A percentile compares a stretch with the other conserved stretches of the same genome.
phyloP scores from a whole-genome alignment of 768 basidiomycete species.

The Polyporus arcularius region DNA sequence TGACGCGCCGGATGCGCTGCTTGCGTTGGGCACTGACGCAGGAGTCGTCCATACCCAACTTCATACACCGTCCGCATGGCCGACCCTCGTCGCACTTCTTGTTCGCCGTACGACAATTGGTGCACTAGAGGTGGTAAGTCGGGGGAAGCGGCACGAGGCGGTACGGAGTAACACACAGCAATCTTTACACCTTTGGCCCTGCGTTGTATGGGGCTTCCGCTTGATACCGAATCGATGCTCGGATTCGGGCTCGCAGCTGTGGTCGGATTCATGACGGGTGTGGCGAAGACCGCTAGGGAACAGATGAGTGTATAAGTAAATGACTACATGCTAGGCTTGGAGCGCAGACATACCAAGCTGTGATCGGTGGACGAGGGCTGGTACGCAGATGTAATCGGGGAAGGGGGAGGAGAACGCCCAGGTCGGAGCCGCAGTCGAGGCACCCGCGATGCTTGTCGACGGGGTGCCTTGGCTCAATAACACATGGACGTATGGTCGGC shows the following conservation, averaged over 20 bases:
- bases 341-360: background rate
- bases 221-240: background rate
- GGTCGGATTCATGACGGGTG: background rate
- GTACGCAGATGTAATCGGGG: slow-evolving; percentile 3
- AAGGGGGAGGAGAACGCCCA: background rate
- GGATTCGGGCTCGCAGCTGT: background rate
- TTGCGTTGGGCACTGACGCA: slow-evolving; percentile 7
- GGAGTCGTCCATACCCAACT: background rate
- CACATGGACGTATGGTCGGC: background rate
- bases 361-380: slow-evolving; percentile 8
- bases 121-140: slow-evolving; percentile 7
- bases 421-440: background rate
- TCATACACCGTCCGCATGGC: slow-evolving; percentile 10
- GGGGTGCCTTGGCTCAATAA: background rate
- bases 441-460: background rate
- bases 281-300: background rate
- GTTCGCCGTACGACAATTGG: slow-evolving; percentile 4
- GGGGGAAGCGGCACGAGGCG: background rate
- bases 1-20: background rate
- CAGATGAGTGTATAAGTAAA: background rate
- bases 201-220: background rate
- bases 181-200: slow-evolving; percentile 6
- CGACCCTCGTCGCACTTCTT: slow-evolving; percentile 16
- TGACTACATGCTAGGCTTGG: background rate
- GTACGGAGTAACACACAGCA: background rate